A percentile compares a stretch with the other conserved stretches of the same genome.
Conservation (phyloP, 352 stramenopile species). For the Blastocystis sp. region DNA sequence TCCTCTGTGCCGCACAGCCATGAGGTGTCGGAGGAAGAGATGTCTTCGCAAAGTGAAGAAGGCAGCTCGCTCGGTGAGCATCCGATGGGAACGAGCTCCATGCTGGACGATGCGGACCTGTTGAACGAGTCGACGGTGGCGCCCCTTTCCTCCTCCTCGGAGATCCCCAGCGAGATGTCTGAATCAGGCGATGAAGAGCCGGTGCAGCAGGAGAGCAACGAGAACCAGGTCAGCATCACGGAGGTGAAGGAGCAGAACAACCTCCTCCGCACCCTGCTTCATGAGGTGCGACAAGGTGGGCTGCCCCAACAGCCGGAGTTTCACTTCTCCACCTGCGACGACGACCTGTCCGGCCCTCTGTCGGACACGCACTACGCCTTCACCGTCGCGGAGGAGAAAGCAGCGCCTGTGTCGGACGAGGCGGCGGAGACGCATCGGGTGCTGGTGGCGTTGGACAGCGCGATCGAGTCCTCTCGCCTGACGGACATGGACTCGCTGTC, state of each 20-base stretch:
- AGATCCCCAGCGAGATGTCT: background rate
- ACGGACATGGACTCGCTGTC: background rate
- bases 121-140: background rate
- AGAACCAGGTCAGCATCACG: background rate
- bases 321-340: background rate
- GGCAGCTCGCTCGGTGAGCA: background rate
- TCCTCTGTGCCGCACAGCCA: background rate
- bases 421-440: too few relatives aligned
- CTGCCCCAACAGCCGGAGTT: background rate
- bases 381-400: background rate
- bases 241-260: background rate
- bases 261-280: background rate
- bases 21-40: background rate
- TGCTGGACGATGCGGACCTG: background rate
- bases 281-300: background rate
- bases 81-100: background rate
- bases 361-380: background rate
- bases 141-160: background rate
- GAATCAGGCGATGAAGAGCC: background rate
- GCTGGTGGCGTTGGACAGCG: background rate
- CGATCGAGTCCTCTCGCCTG: background rate
- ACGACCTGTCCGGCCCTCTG: background rate
- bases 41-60: background rate
- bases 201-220: background rate
- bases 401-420: too few relatives aligned